Evolutionary conservation across 2,329 filamentous ascomycete species (phyloP).

Genomic region (Paraphaeosphaeria minitans): DNA sequence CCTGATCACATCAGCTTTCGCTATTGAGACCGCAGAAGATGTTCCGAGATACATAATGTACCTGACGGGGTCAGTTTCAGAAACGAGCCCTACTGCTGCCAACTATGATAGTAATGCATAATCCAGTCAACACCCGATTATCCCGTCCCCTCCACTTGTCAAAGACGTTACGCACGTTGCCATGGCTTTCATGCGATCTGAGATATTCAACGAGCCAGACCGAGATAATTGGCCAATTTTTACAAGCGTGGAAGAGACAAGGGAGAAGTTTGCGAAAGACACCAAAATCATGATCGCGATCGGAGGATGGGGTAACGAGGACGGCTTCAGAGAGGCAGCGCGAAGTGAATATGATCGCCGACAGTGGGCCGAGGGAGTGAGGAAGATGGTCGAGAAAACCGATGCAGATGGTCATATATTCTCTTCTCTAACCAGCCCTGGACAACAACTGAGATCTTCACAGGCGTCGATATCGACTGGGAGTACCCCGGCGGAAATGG

Average conservation of each 20-base stretch:
- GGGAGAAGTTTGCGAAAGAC: slow-evolving; percentile 54
- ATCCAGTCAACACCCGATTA: slow-evolving; percentile 34
- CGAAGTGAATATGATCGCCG: slow-evolving; percentile 54
- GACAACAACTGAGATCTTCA: neutral
- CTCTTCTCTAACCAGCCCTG: neutral
- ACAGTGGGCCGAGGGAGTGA: slow-evolving; percentile 67
- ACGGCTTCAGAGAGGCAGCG: slow-evolving; percentile 65
- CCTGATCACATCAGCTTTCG: neutral
- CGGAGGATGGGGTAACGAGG: slow-evolving; percentile 74
- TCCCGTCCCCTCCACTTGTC: slow-evolving; percentile 27
- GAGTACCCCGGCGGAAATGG: slow-evolving; percentile 68
- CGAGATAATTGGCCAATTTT: slow-evolving; percentile 33
- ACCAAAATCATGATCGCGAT: slow-evolving; percentile 72
- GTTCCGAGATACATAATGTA: slow-evolving; percentile 23
- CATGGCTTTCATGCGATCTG: slow-evolving; percentile 40
- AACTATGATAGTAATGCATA: neutral
- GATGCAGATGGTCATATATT: slow-evolving; percentile 67
- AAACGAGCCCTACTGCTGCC: neutral
- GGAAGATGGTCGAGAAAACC: slow-evolving; percentile 60
- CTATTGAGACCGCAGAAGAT: neutral
- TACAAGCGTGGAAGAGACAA: slow-evolving; percentile 28
- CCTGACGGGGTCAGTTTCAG: slow-evolving; percentile 19
- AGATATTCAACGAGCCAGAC: slow-evolving; percentile 31
- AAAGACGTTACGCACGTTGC: slow-evolving; percentile 34
- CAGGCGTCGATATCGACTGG: slow-evolving; percentile 67